Percentiles rank a stretch among this genome's conserved stretches.
Evolutionary conservation across 768 basidiomycete genomes (phyloP).

Genomic region (Tylopilus felleus): DNA sequence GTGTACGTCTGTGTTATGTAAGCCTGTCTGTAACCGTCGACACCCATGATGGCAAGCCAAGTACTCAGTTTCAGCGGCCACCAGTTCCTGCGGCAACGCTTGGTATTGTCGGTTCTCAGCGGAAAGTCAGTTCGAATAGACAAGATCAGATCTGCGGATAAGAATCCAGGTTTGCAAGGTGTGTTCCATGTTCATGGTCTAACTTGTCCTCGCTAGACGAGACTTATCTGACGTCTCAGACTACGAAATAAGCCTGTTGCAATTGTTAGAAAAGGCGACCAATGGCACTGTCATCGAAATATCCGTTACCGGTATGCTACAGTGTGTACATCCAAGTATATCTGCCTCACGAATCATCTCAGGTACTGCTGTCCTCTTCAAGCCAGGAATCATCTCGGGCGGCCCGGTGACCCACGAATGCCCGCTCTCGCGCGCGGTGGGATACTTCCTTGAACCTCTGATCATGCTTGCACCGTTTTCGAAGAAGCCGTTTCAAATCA

Average conservation of each 20-base stretch:
- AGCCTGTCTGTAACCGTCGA: slow-evolving; percentile 2
- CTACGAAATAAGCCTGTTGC: slow-evolving; percentile 87
- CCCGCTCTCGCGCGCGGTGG: slow-evolving; percentile 81
- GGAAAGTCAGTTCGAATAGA: slow-evolving; percentile 83
- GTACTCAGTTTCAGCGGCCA: slow-evolving; percentile 73
- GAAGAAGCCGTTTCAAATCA: slow-evolving; percentile 80
- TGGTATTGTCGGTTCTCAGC: slow-evolving; percentile 87
- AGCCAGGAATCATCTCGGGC: slow-evolving; percentile 88
- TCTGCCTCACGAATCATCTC: background rate
- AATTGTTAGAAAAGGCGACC: slow-evolving; percentile 84
- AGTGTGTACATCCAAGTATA: background rate
- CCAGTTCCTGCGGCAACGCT: slow-evolving; percentile 74
- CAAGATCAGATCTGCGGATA: slow-evolving; percentile 86
- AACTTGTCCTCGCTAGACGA: background rate
- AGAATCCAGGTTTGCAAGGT: slow-evolving; percentile 95
- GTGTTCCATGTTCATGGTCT: slow-evolving; percentile 9
- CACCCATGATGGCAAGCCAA: slow-evolving; percentile 19
- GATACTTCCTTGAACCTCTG: slow-evolving; percentile 91
- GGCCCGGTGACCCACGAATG: slow-evolving; percentile 84
- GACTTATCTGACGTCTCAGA: slow-evolving; percentile 45
- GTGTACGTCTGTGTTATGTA: slow-evolving; percentile 23
- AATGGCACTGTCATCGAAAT: slow-evolving; percentile 97
- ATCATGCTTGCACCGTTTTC: slow-evolving; percentile 90
- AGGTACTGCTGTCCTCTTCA: slow-evolving; percentile 91
- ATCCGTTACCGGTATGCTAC: slow-evolving; percentile 77